Evolutionary conservation across 768 basidiomycete genomes (phyloP).

Genomic region (Termitomyces sp.): DNA sequence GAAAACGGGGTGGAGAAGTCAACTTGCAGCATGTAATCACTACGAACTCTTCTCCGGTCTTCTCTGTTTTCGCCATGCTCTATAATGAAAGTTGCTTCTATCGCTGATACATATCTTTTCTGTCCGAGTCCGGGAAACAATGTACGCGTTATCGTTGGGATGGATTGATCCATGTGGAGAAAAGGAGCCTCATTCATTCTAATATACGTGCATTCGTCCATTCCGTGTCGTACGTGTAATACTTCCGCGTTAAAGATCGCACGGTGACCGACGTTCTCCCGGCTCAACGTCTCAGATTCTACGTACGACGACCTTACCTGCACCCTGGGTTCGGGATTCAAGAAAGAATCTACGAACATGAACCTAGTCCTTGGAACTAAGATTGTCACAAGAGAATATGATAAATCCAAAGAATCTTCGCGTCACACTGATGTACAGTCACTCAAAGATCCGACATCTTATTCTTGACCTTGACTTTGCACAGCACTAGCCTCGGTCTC

Average conservation of each 20-base stretch:
- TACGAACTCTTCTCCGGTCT: conserved; percentile 9
- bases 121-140: not conserved
- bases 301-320: not conserved
- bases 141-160: not conserved
- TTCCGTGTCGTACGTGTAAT: not conserved
- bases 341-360: not conserved
- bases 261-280: conserved; percentile 4
- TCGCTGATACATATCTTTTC: conserved; percentile 3
- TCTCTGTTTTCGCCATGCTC: conserved; percentile 14
- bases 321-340: not conserved
- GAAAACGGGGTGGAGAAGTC: conserved; percentile 6
- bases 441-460: not conserved
- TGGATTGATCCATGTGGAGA: not conserved
- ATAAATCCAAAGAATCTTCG: not conserved
- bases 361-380: not conserved
- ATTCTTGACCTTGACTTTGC: not conserved
- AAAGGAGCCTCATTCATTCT: not conserved
- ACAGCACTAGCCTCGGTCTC: not conserved
- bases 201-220: not conserved
- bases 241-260: not conserved
- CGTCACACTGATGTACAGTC: not conserved
- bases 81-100: conserved; percentile 13
- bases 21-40: conserved; percentile 11
- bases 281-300: not conserved
- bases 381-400: not conserved